phyloP scores from a whole-genome alignment of 2,329 filamentous ascomycete species.

The Colletotrichum lindemuthianum region DNA sequence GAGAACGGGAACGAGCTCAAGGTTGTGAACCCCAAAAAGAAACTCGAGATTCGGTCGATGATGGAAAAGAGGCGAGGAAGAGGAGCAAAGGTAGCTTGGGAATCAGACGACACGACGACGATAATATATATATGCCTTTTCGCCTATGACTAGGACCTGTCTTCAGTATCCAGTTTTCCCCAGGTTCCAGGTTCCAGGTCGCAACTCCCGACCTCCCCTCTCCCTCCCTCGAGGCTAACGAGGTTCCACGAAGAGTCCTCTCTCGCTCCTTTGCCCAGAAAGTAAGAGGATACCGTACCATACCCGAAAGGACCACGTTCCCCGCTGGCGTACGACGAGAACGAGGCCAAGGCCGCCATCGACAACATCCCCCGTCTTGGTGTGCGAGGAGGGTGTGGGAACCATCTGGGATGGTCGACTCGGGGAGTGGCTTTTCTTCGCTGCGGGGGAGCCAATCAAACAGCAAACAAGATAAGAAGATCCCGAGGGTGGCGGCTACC shows the following conservation, averaged over 20 bases:
- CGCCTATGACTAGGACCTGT: background rate
- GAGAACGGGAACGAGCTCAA: constrained; percentile 6
- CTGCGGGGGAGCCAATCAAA: constrained; percentile 34
- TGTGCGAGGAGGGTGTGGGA: constrained; percentile 3
- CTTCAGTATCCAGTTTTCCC: background rate
- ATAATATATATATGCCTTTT: constrained; percentile 12
- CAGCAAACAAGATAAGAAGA: constrained; percentile 23
- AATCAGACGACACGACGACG: constrained; percentile 23
- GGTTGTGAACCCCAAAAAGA: constrained; percentile 11
- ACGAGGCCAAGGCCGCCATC: background rate
- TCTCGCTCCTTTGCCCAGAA: constrained; percentile 28
- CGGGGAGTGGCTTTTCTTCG: background rate
- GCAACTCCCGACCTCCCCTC: constrained; percentile 8
- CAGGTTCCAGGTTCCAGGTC: background rate
- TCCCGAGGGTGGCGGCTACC: constrained; percentile 33
- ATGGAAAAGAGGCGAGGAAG: background rate
- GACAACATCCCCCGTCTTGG: constrained; percentile 14
- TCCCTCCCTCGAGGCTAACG: constrained; percentile 15
- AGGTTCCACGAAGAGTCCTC: constrained; percentile 16
- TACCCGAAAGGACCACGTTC: too few relatives aligned
- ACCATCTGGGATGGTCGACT: constrained; percentile 22
- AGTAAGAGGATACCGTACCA: constrained; percentile 11
- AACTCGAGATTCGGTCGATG: constrained; percentile 1
- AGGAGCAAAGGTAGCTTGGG: background rate
- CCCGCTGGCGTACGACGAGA: constrained; percentile 1